These are phyloP conservation scores for Microbotryomycetes sp. DNA, from an alignment of 1,284 basidiomycete species.

Conservation along the genomic window DNA sequence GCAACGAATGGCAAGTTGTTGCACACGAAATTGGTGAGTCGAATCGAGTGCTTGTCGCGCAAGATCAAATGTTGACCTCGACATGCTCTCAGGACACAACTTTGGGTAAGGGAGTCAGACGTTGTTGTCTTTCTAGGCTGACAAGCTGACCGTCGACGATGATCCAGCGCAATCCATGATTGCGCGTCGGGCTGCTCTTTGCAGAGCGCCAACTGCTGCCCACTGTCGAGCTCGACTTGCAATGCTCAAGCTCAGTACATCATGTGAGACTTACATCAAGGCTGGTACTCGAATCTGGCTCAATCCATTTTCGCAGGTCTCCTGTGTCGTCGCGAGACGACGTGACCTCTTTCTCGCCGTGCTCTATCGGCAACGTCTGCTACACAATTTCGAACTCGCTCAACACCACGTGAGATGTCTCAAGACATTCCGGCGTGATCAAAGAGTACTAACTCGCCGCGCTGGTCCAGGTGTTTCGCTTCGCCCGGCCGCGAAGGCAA, in stretches of 20 bases:
- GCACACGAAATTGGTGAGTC: slow-evolving; percentile 69
- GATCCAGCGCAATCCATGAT: slow-evolving; percentile 55
- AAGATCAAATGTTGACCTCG: no score
- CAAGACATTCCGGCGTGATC: slow-evolving; percentile 4
- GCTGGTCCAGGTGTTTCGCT: slow-evolving; percentile 10
- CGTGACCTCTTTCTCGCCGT: slow-evolving; percentile 66
- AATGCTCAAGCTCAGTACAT: slow-evolving; percentile 56
- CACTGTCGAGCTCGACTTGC: slow-evolving; percentile 55
- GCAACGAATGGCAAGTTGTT: slow-evolving; percentile 62
- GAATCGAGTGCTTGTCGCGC: slow-evolving; percentile 23
- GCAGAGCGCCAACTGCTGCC: slow-evolving; percentile 55
- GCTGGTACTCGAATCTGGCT: neutral
- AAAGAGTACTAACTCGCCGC: slow-evolving; percentile 1
- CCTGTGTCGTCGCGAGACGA: slow-evolving; percentile 43
- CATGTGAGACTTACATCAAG: slow-evolving; percentile 47
- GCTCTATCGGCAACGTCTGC: slow-evolving; percentile 83
- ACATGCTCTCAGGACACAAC: slow-evolving; percentile 69
- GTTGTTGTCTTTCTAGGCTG: neutral
- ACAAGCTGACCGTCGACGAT: neutral
- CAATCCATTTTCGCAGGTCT: slow-evolving; percentile 51
- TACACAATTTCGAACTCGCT: slow-evolving; percentile 38
- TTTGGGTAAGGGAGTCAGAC: slow-evolving; percentile 50
- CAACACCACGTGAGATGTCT: slow-evolving; percentile 39
- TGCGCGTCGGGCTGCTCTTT: slow-evolving; percentile 52
- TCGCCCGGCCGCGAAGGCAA: slow-evolving; percentile 13